Evolutionary conservation across 495 filamentous ascomycete genomes (phyloP), one percentile per base, ranked within the genome.

Genomic region (Emericellopsis terricola): DNA sequence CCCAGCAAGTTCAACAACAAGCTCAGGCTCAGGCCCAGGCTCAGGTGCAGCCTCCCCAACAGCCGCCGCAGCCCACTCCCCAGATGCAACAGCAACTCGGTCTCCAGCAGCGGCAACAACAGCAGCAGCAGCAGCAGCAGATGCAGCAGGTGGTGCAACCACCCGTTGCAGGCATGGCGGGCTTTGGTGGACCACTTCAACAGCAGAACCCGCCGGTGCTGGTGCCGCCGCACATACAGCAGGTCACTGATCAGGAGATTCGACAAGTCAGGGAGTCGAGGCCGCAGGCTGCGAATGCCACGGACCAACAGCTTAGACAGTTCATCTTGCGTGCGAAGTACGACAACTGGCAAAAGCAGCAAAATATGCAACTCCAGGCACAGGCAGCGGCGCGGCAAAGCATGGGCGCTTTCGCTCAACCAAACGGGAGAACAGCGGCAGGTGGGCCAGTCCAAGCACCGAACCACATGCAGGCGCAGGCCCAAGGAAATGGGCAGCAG

Each of bases 41-140:
- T n/a, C n/a, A n/a, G n/a, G n/a, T n/a, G n/a, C n/a, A n/a, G n/a
- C n/a, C n/a, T n/a, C n/a, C n/a, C n/a, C n/a, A n/a, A n/a, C n/a
- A n/a, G n/a, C n/a, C n/a, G n/a, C n/a, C n/a, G n/a, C n/a, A n/a
- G n/a, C n/a, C n/a, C n/a, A n/a, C n/a, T n/a, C n/a, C n/a, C 44
- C 49, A 18, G 31, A 42, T 19, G 53, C 41, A 26, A 47, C 43
- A 40, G 41, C 43, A 24, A 33, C 23, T 26, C 23, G 6, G 6
- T 11, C 51, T 58, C 34, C 54, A 52, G 34, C 42, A 28, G 15
- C 58, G 59, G 26, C 50, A 49, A 26, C 46, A 56, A 27, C 53
- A 46, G 29, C 57, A 58, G 39, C 52, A 52, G 28, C 49, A 49
- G 47, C 38, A 38, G 33, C 41, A 13, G 19, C n/a, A n/a, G n/a